Percentiles rank a stretch among this genome's conserved stretches.
Evolutionary conservation across 768 basidiomycete genomes (phyloP).

Genomic region (Suillus occidentalis): DNA sequence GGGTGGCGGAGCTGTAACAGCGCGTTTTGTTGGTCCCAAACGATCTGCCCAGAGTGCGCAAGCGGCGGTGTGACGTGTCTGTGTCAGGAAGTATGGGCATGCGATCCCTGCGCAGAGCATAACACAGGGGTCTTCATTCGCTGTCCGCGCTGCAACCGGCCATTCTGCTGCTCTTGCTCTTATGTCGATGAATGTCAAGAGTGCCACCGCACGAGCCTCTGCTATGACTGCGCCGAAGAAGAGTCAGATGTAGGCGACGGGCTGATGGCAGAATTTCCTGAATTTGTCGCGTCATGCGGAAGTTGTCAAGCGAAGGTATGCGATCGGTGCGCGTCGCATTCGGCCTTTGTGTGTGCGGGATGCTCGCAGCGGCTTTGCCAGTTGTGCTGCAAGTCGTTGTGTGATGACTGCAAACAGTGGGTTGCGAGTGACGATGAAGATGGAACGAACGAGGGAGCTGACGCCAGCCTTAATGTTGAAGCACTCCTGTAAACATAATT

Average conservation of each 20-base stretch:
- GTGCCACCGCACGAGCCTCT: neutral
- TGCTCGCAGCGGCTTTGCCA: neutral
- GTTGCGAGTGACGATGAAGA: neutral
- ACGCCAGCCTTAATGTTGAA: neutral
- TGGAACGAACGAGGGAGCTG: neutral
- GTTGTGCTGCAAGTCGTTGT: neutral
- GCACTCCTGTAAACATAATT: neutral
- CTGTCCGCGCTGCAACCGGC: neutral
- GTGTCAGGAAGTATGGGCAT: conserved; percentile 2
- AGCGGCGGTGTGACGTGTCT: neutral
- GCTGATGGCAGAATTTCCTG: neutral
- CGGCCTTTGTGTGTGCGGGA: neutral
- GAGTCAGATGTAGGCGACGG: neutral
- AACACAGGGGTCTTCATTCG: neutral
- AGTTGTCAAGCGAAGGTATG: neutral
- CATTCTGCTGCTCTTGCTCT: neutral
- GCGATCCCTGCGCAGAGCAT: neutral
- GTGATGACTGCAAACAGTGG: neutral
- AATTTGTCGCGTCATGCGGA: neutral
- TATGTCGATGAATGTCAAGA: neutral
- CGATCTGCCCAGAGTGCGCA: neutral
- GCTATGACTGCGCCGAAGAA: neutral
- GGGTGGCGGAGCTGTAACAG: neutral
- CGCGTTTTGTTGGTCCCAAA: neutral
- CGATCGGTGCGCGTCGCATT: neutral